Percentiles rank a stretch among this genome's conserved stretches.
These are phyloP conservation scores for Endothia cerciana DNA, from an alignment of 2,329 filamentous ascomycete genomes.

Conservation along the genomic window DNA sequence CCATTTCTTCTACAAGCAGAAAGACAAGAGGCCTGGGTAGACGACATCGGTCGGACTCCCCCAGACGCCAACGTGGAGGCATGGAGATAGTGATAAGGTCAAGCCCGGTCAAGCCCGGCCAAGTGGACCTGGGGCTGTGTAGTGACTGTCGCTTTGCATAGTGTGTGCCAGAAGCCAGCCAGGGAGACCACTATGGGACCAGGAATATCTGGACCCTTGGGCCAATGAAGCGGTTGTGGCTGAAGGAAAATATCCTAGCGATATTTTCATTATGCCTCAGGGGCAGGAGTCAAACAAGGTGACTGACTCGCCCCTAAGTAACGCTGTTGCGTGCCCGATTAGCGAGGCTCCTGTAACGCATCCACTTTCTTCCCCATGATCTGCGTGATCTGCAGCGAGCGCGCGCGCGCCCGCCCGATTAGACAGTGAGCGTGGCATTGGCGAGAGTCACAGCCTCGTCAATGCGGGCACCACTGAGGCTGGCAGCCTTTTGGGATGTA, in stretches of 20 bases:
- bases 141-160: background rate
- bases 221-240: background rate
- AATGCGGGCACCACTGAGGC: too few relatives aligned
- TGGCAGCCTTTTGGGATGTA: too few relatives aligned
- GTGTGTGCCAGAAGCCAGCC: too few relatives aligned
- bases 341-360: background rate
- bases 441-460: too few relatives aligned
- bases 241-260: background rate
- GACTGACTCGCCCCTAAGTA: background rate
- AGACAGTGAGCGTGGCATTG: too few relatives aligned
- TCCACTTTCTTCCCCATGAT: background rate
- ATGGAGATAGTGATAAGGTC: background rate
- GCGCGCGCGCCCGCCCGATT: too few relatives aligned
- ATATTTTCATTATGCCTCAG: background rate
- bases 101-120: background rate
- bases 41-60: background rate
- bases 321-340: background rate
- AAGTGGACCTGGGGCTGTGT: background rate
- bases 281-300: conserved; percentile 5
- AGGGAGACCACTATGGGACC: background rate
- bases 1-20: background rate
- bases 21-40: background rate
- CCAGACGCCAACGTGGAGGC: background rate
- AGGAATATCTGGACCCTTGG: background rate
- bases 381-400: too few relatives aligned